Conservation (phyloP, 177 flowering plant genomes). For the Vitis hybrid region DNA sequence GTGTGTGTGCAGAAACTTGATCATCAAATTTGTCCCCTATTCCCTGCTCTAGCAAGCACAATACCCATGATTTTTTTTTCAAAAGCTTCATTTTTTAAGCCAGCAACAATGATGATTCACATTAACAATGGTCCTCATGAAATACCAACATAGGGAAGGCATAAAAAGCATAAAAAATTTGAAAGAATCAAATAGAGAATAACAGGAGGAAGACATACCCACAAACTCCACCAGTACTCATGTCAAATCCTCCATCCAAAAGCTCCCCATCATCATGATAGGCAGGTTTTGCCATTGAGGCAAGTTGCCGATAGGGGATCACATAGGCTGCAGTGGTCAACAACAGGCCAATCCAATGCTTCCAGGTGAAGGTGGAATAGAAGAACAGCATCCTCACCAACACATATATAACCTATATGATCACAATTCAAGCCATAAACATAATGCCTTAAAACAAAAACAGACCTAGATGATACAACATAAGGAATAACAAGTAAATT, state of each 20-base stretch:
- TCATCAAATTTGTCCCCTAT: too few relatives aligned
- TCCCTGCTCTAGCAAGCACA: too few relatives aligned
- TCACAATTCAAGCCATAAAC: background rate
- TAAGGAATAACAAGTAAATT: conserved; percentile 1
- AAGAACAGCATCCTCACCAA: conserved; percentile 68
- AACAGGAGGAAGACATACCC: conserved; percentile 51
- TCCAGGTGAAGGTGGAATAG: conserved; percentile 79
- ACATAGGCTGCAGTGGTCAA: conserved; percentile 67
- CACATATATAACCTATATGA: conserved; percentile 63
- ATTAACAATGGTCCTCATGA: too few relatives aligned
- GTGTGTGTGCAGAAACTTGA: too few relatives aligned
- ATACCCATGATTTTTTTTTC: too few relatives aligned
- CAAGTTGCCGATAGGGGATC: conserved; percentile 73
- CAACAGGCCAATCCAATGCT: conserved; percentile 72
- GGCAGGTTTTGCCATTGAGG: conserved; percentile 73
- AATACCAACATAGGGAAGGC: background rate
- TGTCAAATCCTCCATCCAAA: conserved; percentile 91
- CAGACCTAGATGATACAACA: conserved; percentile 1
- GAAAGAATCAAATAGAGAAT: background rate
- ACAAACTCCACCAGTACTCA: conserved; percentile 89
- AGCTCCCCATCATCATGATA: conserved; percentile 76
- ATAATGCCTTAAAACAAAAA: background rate
- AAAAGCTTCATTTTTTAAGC: too few relatives aligned
- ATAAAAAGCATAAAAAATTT: background rate
- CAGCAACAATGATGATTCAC: too few relatives aligned